These are phyloP conservation scores for Talaromyces atroroseus DNA, from an alignment of 2,329 filamentous ascomycete species.

Conservation along the genomic window DNA sequence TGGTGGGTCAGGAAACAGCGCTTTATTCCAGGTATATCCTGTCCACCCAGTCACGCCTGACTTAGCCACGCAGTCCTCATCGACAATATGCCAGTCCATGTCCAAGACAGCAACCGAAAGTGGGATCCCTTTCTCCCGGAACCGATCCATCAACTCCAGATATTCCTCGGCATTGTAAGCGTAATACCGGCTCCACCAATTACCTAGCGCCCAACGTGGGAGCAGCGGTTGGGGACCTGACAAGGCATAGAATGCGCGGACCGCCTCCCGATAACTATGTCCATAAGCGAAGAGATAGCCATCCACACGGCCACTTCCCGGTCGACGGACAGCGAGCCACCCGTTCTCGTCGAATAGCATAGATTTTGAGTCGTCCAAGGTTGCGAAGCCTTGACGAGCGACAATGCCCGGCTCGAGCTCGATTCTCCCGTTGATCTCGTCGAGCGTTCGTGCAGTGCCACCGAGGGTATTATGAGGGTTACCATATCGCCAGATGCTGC, in stretches of 20 bases:
- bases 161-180: constrained; percentile 54
- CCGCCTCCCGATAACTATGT: constrained; percentile 50
- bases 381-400: constrained; percentile 47
- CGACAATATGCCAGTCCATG: constrained; percentile 62
- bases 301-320: constrained; percentile 45
- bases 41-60: constrained; percentile 48
- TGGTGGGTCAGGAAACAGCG: constrained; percentile 53
- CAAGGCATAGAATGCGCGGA: constrained; percentile 51
- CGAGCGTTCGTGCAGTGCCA: constrained; percentile 51
- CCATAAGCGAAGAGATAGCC: constrained; percentile 59
- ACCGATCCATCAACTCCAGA: constrained; percentile 53
- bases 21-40: constrained; percentile 58
- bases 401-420: constrained; percentile 49
- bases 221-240: constrained; percentile 53
- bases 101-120: constrained; percentile 57
- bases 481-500: constrained; percentile 50
- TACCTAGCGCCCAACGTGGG: constrained; percentile 56
- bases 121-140: constrained; percentile 48
- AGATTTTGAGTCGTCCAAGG: constrained; percentile 50
- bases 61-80: constrained; percentile 40
- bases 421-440: constrained; percentile 48
- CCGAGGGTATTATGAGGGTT: constrained; percentile 38
- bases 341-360: constrained; percentile 54
- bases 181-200: constrained; percentile 63
- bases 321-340: constrained; percentile 46